phyloP scores from a whole-genome alignment of 768 basidiomycete species.

The Fistulinella prunicolor region DNA sequence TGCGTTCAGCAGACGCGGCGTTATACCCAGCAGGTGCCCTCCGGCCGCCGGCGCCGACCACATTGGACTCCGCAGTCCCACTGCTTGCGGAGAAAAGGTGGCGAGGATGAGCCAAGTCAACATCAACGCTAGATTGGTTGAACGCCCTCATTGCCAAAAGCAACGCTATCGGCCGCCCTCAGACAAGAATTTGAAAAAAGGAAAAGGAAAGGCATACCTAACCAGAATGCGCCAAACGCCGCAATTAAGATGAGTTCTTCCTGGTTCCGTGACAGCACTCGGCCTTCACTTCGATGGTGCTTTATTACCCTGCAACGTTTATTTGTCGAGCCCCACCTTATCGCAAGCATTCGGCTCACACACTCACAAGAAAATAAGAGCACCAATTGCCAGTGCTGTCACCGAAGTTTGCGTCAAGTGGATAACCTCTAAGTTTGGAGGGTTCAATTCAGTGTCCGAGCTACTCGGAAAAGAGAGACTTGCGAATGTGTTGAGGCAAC shows the following conservation, averaged over 20 bases:
- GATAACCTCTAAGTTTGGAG: constrained; percentile 46
- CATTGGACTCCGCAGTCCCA: constrained; percentile 33
- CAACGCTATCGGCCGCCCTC: constrained; percentile 30
- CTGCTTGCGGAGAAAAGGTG: constrained; percentile 33
- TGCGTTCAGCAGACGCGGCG: constrained; percentile 26
- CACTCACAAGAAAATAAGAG: constrained; percentile 63
- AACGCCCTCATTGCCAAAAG: constrained; percentile 42
- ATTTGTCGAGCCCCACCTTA: not conserved
- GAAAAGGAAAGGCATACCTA: constrained; percentile 48
- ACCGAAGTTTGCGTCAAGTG: constrained; percentile 74
- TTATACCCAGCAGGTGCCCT: constrained; percentile 22
- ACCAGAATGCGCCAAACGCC: constrained; percentile 71
- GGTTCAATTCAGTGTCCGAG: constrained; percentile 10
- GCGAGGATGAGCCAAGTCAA: constrained; percentile 30
- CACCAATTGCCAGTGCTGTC: constrained; percentile 63
- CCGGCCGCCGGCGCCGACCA: constrained; percentile 32
- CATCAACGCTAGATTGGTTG: constrained; percentile 29
- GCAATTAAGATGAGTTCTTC: constrained; percentile 73
- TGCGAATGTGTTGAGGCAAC: constrained; percentile 36
- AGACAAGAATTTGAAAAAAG: not conserved
- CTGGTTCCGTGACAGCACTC: constrained; percentile 63
- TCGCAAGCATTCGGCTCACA: not conserved
- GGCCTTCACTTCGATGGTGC: constrained; percentile 59
- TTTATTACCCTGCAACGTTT: constrained; percentile 51
- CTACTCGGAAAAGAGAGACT: constrained; percentile 15